Conservation (phyloP, 768 basidiomycete species). For the Asterophora lycoperdoides region DNA sequence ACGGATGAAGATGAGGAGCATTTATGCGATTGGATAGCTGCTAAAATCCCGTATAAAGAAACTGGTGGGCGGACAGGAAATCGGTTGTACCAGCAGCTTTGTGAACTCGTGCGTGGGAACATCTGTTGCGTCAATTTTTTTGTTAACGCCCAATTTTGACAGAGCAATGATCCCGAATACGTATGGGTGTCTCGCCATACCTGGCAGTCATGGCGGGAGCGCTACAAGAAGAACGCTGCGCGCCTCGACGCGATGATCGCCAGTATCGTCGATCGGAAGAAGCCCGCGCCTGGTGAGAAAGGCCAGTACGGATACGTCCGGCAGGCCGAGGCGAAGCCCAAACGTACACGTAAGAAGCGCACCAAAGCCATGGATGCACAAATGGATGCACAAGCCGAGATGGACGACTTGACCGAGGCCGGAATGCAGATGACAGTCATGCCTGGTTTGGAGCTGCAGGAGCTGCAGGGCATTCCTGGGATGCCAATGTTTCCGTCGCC, state of each 20-base stretch:
- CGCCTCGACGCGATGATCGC: conserved; percentile 65
- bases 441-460: conserved; percentile 15
- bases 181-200: conserved; percentile 80
- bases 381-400: conserved; percentile 22
- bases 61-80: conserved; percentile 81
- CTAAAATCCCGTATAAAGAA: conserved; percentile 80
- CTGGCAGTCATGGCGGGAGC: conserved; percentile 88
- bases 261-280: conserved; percentile 64
- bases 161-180: conserved; percentile 69
- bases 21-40: conserved; percentile 75
- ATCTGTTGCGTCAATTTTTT: not conserved
- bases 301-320: conserved; percentile 83
- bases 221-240: conserved; percentile 78
- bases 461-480: conserved; percentile 9
- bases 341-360: conserved; percentile 49
- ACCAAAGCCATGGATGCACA: conserved; percentile 27
- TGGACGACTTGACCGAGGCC: conserved; percentile 18
- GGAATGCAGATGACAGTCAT: conserved; percentile 17
- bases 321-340: conserved; percentile 65
- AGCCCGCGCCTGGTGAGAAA: conserved; percentile 66
- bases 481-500: conserved; percentile 20
- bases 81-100: conserved; percentile 76
- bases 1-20: conserved; percentile 72
- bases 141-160: not conserved
- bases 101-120: conserved; percentile 51